A percentile compares a stretch with the other conserved stretches of the same genome.
Evolutionary conservation across 148 eudicot species (phyloP).

Genomic region (Chenopodium formosanum): DNA sequence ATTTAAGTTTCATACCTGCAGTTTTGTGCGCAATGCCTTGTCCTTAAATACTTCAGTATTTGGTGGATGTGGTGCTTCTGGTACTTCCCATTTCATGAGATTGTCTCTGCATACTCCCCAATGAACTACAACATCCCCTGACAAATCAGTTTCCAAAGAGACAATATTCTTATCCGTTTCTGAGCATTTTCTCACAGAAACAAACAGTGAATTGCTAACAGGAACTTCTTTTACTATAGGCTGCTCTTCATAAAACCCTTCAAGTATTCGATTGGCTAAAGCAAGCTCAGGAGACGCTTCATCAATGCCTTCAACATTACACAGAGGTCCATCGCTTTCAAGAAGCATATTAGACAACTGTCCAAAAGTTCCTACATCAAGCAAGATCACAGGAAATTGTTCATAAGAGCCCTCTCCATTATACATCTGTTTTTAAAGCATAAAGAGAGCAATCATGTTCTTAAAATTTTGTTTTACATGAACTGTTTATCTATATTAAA

Average conservation of each 20-base stretch:
- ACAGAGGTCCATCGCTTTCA: constrained; percentile 41
- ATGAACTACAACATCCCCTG: constrained; percentile 75
- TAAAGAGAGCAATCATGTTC: not conserved
- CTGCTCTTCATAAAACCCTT: constrained; percentile 72
- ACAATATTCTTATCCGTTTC: constrained; percentile 59
- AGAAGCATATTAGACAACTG: constrained; percentile 53
- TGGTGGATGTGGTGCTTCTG: constrained; percentile 69
- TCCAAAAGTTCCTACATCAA: constrained; percentile 50
- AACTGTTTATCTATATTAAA: not conserved
- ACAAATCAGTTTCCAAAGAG: constrained; percentile 72
- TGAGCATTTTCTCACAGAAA: constrained; percentile 52
- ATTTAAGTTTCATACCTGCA: constrained; percentile 58
- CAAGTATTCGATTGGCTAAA: constrained; percentile 41
- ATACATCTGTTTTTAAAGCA: not conserved
- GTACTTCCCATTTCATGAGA: constrained; percentile 67
- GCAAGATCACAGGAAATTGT: constrained; percentile 19
- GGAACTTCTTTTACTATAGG: constrained; percentile 54
- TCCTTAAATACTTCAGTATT: constrained; percentile 70
- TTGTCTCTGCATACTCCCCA: constrained; percentile 82
- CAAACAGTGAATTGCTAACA: constrained; percentile 46
- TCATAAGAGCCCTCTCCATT: not conserved
- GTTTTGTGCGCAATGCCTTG: constrained; percentile 73
- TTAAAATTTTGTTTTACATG: not conserved
- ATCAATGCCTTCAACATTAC: constrained; percentile 33
- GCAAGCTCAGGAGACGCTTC: constrained; percentile 32